Evolutionary conservation across 306 rosid species (phyloP), one percentile per base, ranked within the genome.

Genomic region (Sicyos baderoa): DNA sequence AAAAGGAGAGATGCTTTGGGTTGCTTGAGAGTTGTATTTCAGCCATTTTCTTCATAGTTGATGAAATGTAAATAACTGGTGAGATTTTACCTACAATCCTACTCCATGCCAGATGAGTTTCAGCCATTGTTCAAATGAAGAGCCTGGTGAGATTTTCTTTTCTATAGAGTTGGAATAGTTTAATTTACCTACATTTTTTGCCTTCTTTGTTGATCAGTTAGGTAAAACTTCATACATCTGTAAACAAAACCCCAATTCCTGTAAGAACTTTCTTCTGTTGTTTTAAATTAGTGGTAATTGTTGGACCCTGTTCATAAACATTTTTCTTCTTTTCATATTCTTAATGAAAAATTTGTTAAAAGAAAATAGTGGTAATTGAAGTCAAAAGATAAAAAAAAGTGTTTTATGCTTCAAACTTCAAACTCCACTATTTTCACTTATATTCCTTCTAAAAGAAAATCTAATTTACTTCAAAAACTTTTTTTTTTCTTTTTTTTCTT

Each of bases 1-100:
- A 32, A 68, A 50, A 29, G 18, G 61, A 50, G 11, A 32, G 49
- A 29, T 27, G 48, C 4, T 52, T 69, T 69, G 22, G 23, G 17
- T 32, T 60, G 71, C 19, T 13, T 21, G 37, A 18, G 71, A 22
- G 71, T 47, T 66, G 35, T 12, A 66, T 19, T 66, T 66, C 19
- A 65, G 54, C 54, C 71, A 44, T 12, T 65, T 62, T 66, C 19
- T 45, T 66, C 54, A 12, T 66, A 66, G 71, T 12, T 66, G 71
- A 19, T 66, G 71, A 66, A 22, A 47, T 66, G 71, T 66, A 66
- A 66, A 66, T 66, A 66, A 22, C 71, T 47, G 71, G 71, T 65
- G 35, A 29, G 35, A 29, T 29, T 29, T 29, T 29, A 25, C 29
- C 10, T 65, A 54, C 21, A 12, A 42, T 63, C 35, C 25, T 64